phyloP scores from a whole-genome alignment of 1,284 basidiomycete species.

The Sanghuangporus sanghuang region DNA sequence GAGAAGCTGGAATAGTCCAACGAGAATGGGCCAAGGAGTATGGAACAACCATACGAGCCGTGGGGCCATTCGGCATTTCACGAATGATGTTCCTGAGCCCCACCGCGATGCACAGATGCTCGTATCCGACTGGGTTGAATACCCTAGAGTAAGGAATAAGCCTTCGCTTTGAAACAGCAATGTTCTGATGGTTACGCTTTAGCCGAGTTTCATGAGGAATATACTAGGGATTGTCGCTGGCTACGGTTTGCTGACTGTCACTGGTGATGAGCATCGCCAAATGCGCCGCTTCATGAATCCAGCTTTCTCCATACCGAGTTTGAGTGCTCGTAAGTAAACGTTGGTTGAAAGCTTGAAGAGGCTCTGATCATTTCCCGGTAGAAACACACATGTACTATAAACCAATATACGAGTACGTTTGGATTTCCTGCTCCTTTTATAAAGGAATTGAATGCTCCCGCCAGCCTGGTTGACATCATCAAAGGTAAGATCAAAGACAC shows the following conservation, averaged over 20 bases:
- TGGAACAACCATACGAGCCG: slow-evolving; percentile 37
- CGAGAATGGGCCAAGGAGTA: slow-evolving; percentile 41
- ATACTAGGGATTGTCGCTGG: slow-evolving; percentile 38
- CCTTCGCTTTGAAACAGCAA: not conserved
- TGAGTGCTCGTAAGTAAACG: slow-evolving; percentile 38
- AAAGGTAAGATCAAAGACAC: slow-evolving; percentile 28
- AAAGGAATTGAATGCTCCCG: not conserved
- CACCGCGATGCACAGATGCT: slow-evolving; percentile 38
- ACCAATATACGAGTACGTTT: slow-evolving; percentile 36
- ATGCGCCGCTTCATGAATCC: slow-evolving; percentile 48
- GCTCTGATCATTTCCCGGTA: slow-evolving; percentile 18
- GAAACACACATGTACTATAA: slow-evolving; percentile 47
- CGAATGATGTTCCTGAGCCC: slow-evolving; percentile 38
- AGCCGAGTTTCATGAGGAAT: slow-evolving; percentile 40
- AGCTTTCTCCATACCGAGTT: slow-evolving; percentile 41
- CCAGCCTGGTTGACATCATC: slow-evolving; percentile 37
- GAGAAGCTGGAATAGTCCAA: slow-evolving; percentile 41
- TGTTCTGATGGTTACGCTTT: not conserved
- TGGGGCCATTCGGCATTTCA: slow-evolving; percentile 43
- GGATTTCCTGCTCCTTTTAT: not conserved
- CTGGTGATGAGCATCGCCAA: slow-evolving; percentile 41
- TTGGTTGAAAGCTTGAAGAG: not conserved
- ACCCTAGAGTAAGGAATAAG: slow-evolving; percentile 32
- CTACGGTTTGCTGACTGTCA: slow-evolving; percentile 42
- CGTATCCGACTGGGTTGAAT: slow-evolving; percentile 40